These are phyloP conservation scores for Micractinium conductrix DNA, from an alignment of 139 green algal species.

Conservation along the genomic window DNA sequence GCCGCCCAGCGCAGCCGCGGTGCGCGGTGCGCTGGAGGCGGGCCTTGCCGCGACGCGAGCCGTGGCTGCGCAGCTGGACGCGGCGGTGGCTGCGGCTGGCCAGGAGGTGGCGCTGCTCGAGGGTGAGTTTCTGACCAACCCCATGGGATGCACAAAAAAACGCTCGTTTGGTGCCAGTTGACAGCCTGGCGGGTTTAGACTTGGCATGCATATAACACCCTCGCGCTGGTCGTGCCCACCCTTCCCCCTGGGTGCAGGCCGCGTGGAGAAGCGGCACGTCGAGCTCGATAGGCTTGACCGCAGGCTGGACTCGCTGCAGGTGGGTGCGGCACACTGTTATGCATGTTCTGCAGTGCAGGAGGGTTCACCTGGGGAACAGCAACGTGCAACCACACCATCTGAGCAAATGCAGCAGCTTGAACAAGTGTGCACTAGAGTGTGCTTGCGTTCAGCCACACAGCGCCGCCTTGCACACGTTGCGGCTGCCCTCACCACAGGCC, in stretches of 20 bases:
- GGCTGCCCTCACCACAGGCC: constrained; percentile 46
- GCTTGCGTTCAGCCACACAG: too few relatives aligned
- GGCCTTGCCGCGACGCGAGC: constrained; percentile 29
- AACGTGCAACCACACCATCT: too few relatives aligned
- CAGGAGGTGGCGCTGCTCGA: constrained; percentile 23
- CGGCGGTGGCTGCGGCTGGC: constrained; percentile 10
- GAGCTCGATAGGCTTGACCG: constrained; percentile 88
- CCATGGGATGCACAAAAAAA: too few relatives aligned
- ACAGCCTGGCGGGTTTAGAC: too few relatives aligned
- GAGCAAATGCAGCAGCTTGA: too few relatives aligned
- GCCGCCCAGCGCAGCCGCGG: not conserved
- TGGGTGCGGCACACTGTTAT: not conserved
- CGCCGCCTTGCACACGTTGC: not conserved
- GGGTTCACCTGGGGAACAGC: too few relatives aligned
- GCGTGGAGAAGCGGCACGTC: constrained; percentile 51
- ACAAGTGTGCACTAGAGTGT: too few relatives aligned
- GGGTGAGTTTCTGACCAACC: too few relatives aligned
- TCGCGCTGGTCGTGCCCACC: not conserved
- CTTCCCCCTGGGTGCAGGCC: not conserved
- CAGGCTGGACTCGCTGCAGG: constrained; percentile 67
- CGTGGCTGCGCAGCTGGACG: constrained; percentile 9
- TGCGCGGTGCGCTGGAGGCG: not conserved
- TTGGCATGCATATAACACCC: too few relatives aligned
- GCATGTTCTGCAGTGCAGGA: not conserved
- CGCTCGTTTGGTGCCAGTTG: too few relatives aligned